Evolutionary conservation across 169 alveolate genomes (phyloP).

Genomic region (Plasmodium knowlesi): DNA sequence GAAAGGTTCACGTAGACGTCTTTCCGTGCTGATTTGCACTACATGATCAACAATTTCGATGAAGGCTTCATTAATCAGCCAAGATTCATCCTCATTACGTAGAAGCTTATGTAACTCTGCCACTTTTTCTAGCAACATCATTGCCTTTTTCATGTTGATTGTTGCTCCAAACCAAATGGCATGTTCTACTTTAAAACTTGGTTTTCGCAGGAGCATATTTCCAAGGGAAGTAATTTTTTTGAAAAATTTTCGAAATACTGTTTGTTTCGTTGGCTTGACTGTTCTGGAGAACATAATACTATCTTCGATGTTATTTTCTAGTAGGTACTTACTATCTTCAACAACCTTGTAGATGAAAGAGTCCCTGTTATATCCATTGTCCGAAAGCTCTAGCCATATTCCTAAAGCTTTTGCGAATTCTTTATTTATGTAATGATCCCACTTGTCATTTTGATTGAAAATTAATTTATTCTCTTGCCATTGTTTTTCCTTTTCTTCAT

Average conservation of each 20-base stretch:
- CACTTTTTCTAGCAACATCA: constrained; percentile 77
- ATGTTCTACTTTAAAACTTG: constrained; percentile 80
- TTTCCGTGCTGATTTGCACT: constrained; percentile 24
- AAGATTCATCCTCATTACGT: constrained; percentile 57
- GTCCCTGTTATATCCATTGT: constrained; percentile 20
- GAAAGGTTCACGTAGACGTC: constrained; percentile 52
- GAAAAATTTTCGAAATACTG: constrained; percentile 76
- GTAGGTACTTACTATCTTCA: constrained; percentile 80
- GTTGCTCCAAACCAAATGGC: constrained; percentile 88
- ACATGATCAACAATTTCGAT: constrained; percentile 65
- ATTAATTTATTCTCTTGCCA: constrained; percentile 71
- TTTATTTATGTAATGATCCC: constrained; percentile 83
- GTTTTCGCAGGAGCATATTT: constrained; percentile 77
- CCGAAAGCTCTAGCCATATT: constrained; percentile 78
- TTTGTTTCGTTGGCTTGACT: constrained; percentile 79
- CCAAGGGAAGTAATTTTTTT: constrained; percentile 77
- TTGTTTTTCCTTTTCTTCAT: constrained; percentile 16
- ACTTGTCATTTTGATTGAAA: constrained; percentile 78
- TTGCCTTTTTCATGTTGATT: constrained; percentile 69
- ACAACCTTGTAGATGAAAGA: constrained; percentile 76
- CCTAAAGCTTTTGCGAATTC: constrained; percentile 77
- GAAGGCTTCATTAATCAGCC: constrained; percentile 74
- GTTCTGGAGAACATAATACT: constrained; percentile 82
- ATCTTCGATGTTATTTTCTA: constrained; percentile 82
- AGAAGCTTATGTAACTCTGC: constrained; percentile 80